These are phyloP conservation scores for Microbotryomycetes sp. DNA, from an alignment of 1,284 basidiomycete species.

Conservation along the genomic window DNA sequence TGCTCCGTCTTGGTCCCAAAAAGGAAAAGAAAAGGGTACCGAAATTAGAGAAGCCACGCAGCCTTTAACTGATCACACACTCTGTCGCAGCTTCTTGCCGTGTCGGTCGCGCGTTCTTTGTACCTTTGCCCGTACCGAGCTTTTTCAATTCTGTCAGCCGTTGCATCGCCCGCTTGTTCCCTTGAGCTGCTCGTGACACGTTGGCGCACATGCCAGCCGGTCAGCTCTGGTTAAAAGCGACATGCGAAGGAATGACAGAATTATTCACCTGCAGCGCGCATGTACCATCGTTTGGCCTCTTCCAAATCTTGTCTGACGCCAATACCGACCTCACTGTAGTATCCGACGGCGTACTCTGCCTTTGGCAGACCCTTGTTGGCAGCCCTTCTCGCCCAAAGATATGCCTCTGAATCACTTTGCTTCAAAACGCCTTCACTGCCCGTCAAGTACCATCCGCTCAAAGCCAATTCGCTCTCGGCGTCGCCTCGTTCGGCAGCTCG, in stretches of 20 bases:
- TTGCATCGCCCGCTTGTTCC: constrained; percentile 90
- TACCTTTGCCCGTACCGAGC: constrained; percentile 36
- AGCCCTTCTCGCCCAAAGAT: constrained; percentile 49
- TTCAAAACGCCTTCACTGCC: constrained; percentile 78
- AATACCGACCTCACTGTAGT: constrained; percentile 96
- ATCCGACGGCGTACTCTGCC: constrained; percentile 72
- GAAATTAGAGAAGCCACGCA: too few species aligned
- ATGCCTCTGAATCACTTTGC: constrained; percentile 95
- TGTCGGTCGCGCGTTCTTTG: constrained; percentile 56
- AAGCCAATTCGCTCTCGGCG: constrained; percentile 65
- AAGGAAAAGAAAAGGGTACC: neutral
- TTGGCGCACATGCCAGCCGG: neutral
- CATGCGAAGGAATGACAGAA: constrained; percentile 7
- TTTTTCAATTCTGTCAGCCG: constrained; percentile 68
- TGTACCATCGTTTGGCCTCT: constrained; percentile 97
- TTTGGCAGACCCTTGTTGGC: constrained; percentile 45
- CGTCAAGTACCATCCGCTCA: constrained; percentile 87
- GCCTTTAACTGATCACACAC: constrained; percentile 57
- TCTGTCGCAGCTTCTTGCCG: constrained; percentile 85
- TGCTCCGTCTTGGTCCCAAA: neutral
- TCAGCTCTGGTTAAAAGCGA: neutral
- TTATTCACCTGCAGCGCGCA: constrained; percentile 88
- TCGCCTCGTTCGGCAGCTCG: constrained; percentile 94
- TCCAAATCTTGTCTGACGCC: constrained; percentile 93
- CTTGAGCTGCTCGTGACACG: constrained; percentile 58